Evolutionary conservation across 331 rosid species (phyloP).

Genomic region (Spiraea crenata): DNA sequence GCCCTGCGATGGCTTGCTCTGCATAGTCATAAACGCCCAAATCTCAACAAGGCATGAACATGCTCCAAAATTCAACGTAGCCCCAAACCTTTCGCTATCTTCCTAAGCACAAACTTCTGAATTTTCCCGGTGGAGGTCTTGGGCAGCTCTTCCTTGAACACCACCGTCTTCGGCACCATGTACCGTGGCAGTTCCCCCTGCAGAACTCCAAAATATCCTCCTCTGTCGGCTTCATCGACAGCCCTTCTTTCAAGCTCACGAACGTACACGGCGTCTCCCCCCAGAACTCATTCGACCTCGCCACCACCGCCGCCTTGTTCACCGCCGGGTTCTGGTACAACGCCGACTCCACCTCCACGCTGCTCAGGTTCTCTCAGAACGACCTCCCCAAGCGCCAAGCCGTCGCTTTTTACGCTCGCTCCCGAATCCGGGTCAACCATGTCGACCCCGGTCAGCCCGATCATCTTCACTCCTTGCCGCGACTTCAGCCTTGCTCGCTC

Average conservation of each 20-base stretch:
- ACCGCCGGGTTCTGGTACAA: slow-evolving; percentile 31
- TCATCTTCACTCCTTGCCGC: slow-evolving; percentile 58
- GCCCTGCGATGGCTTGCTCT: too few species aligned
- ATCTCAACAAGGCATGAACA: too few species aligned
- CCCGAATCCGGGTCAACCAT: slow-evolving; percentile 40
- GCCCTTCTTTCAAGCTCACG: slow-evolving; percentile 32
- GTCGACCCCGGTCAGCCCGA: slow-evolving; percentile 34
- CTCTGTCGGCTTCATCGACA: slow-evolving; percentile 6
- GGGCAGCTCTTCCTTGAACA: slow-evolving; percentile 31
- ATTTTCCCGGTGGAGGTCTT: slow-evolving; percentile 37
- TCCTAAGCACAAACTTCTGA: slow-evolving; percentile 27
- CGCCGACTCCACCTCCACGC: slow-evolving; percentile 67
- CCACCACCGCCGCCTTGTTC: slow-evolving; percentile 34
- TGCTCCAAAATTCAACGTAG: too few species aligned
- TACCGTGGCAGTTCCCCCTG: slow-evolving; percentile 21
- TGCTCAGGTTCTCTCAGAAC: slow-evolving; percentile 61
- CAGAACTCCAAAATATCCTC: slow-evolving; percentile 25
- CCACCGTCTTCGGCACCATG: slow-evolving; percentile 32
- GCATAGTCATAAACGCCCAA: too few species aligned
- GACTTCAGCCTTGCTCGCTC: slow-evolving; percentile 53
- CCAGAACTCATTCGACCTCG: slow-evolving; percentile 43
- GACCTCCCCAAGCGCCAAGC: slow-evolving; percentile 37
- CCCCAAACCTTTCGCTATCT: slow-evolving; percentile 21
- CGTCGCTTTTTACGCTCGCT: slow-evolving; percentile 40
- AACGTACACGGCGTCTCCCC: slow-evolving; percentile 84